phyloP scores from a whole-genome alignment of 2,329 filamentous ascomycete genomes.

The Curvularia spicifera region DNA sequence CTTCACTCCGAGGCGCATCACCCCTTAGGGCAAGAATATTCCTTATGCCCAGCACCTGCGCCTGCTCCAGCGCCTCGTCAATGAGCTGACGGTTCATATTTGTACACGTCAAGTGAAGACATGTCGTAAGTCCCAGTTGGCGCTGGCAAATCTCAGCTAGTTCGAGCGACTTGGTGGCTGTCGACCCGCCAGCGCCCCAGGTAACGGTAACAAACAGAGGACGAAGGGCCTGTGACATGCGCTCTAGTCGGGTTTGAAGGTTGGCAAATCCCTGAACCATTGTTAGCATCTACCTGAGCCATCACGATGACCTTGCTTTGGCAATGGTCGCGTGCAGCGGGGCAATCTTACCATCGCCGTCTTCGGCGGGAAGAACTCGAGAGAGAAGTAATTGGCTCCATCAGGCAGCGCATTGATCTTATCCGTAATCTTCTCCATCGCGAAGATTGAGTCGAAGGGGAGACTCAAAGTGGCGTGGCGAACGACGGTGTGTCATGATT shows the following conservation, averaged over 20 bases:
- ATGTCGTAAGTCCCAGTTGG: slow-evolving; percentile 90
- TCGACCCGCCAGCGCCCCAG: slow-evolving; percentile 96
- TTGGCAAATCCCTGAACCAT: slow-evolving; percentile 78
- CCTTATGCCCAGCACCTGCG: slow-evolving; percentile 85
- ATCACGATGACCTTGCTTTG: background rate
- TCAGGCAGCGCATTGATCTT: slow-evolving; percentile 90
- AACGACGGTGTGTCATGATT: slow-evolving; percentile 40
- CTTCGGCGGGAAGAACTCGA: slow-evolving; percentile 99
- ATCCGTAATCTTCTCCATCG: slow-evolving; percentile 77
- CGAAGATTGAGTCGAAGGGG: slow-evolving; percentile 4
- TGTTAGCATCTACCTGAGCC: background rate
- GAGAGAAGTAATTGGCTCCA: slow-evolving; percentile 85
- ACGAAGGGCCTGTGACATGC: slow-evolving; percentile 89
- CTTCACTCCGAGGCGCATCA: slow-evolving; percentile 86
- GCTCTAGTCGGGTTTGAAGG: slow-evolving; percentile 87
- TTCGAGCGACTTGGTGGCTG: slow-evolving; percentile 87
- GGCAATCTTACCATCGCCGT: slow-evolving; percentile 73
- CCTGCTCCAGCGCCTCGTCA: slow-evolving; percentile 87
- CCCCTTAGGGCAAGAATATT: slow-evolving; percentile 93
- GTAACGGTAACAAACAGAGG: slow-evolving; percentile 97
- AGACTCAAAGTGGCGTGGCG: slow-evolving; percentile 15
- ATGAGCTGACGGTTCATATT: slow-evolving; percentile 91
- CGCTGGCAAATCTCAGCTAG: slow-evolving; percentile 94
- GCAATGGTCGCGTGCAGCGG: slow-evolving; percentile 20
- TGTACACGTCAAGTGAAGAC: slow-evolving; percentile 94